phyloP scores from a whole-genome alignment of 257 asterid genomes.

The Gentiana macrophylla region DNA sequence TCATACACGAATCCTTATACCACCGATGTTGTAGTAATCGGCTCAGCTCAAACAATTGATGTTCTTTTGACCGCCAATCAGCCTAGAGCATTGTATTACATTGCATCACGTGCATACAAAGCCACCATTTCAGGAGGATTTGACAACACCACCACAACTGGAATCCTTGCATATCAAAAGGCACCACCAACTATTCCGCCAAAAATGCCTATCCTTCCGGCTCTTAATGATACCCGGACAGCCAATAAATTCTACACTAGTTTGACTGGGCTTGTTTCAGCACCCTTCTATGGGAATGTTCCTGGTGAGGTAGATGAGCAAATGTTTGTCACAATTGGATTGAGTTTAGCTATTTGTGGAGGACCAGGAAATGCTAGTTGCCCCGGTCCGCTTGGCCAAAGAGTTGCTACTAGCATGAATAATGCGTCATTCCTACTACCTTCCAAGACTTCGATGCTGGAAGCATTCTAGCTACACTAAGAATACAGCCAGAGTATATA shows the following conservation, averaged over 20 bases:
- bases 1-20: constrained; percentile 50
- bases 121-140: constrained; percentile 20
- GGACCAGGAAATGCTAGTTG: constrained; percentile 26
- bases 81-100: constrained; percentile 15
- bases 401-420: constrained; percentile 39
- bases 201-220: constrained; percentile 27
- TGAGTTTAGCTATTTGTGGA: constrained; percentile 15
- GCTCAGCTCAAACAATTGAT: constrained; percentile 57
- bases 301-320: constrained; percentile 42
- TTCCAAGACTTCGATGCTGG: constrained; percentile 21
- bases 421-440: constrained; percentile 56
- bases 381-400: constrained; percentile 33
- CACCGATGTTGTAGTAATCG: constrained; percentile 34
- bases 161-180: constrained; percentile 38
- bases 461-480: constrained; percentile 27
- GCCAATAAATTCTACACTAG: constrained; percentile 29
- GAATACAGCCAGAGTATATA: constrained; percentile 23
- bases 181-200: constrained; percentile 24
- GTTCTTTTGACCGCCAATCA: constrained; percentile 36
- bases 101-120: too few species aligned
- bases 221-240: constrained; percentile 25
- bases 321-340: constrained; percentile 47
- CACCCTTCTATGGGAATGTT: constrained; percentile 32
- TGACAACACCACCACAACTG: constrained; percentile 52
- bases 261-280: constrained; percentile 38